A percentile compares a stretch with the other conserved stretches of the same genome.
phyloP scores from a whole-genome alignment of 1,284 basidiomycete genomes.

The Cronartium quercuum region DNA sequence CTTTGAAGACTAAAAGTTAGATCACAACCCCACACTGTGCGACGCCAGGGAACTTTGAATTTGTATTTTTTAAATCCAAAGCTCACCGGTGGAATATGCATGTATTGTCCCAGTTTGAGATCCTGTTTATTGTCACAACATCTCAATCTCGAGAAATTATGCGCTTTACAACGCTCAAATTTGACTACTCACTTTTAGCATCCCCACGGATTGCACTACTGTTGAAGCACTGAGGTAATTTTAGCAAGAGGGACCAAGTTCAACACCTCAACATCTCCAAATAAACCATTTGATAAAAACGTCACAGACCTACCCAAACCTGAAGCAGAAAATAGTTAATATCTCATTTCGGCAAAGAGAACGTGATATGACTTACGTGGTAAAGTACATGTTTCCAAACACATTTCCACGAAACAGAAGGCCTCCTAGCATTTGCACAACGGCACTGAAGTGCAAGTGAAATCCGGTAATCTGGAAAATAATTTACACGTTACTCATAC shows the following conservation, averaged over 20 bases:
- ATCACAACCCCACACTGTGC: too few species aligned
- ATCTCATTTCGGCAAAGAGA: neutral
- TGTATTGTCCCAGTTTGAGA: neutral
- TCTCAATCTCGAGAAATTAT: too few species aligned
- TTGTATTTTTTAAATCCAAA: neutral
- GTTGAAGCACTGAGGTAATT: too few species aligned
- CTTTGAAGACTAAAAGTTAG: too few species aligned
- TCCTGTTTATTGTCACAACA: neutral
- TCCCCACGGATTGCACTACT: neutral
- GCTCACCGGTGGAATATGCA: neutral
- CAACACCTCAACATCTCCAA: too few species aligned
- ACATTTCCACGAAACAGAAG: slow-evolving; percentile 16
- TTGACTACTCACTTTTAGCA: neutral
- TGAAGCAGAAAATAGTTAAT: too few species aligned
- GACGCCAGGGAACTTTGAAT: too few species aligned
- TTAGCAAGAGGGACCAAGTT: too few species aligned
- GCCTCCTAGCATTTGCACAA: slow-evolving; percentile 12
- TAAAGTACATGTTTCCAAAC: slow-evolving; percentile 13
- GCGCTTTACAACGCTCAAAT: too few species aligned
- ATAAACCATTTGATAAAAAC: too few species aligned
- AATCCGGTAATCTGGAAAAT: slow-evolving; percentile 1
- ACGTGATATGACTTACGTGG: neutral
- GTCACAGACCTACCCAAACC: too few species aligned
- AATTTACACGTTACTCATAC: too few species aligned
- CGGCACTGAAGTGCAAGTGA: neutral